Evolutionary conservation across 1,284 basidiomycete genomes (phyloP).

Genomic region (Schizophyllum amplum): DNA sequence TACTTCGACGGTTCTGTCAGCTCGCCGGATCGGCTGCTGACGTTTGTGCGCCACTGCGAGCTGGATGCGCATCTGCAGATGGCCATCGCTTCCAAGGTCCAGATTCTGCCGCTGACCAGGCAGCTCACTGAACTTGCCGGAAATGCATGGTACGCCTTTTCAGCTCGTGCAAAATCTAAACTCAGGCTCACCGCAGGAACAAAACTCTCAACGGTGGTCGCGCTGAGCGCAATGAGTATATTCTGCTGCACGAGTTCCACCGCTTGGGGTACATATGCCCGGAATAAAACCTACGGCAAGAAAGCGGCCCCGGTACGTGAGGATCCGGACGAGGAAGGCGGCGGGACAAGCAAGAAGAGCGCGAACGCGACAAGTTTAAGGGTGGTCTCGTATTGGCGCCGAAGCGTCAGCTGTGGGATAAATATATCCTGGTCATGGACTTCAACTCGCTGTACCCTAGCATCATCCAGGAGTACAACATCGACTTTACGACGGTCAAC

Average conservation of each 20-base stretch:
- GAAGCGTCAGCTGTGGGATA: constrained; percentile 95
- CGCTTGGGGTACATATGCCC: constrained; percentile 94
- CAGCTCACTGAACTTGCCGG: constrained; percentile 97
- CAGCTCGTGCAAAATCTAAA: neutral
- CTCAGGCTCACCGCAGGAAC: constrained; percentile 50
- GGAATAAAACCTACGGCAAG: constrained; percentile 86
- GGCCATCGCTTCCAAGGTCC: constrained; percentile 89
- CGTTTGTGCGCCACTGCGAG: constrained; percentile 89
- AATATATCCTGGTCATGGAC: constrained; percentile 98
- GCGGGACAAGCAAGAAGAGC: constrained; percentile 11
- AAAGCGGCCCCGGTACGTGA: constrained; percentile 54
- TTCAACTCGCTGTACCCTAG: constrained; percentile 99
- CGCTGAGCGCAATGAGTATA: constrained; percentile 98
- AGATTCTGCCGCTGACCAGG: constrained; percentile 83
- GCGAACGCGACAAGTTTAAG: constrained; percentile 94
- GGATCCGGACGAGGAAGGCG: constrained; percentile 57
- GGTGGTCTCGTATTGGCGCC: constrained; percentile 98
- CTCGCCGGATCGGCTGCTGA: constrained; percentile 73
- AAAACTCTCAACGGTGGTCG: constrained; percentile 93
- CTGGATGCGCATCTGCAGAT: constrained; percentile 94
- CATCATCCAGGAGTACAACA: constrained; percentile 99
- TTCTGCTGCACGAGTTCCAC: constrained; percentile 97
- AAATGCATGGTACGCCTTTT: constrained; percentile 76
- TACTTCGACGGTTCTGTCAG: constrained; percentile 86
- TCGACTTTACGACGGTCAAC: constrained; percentile 97